Conservation (phyloP, 2,329 filamentous ascomycete genomes). For the Xylaria sp. region DNA sequence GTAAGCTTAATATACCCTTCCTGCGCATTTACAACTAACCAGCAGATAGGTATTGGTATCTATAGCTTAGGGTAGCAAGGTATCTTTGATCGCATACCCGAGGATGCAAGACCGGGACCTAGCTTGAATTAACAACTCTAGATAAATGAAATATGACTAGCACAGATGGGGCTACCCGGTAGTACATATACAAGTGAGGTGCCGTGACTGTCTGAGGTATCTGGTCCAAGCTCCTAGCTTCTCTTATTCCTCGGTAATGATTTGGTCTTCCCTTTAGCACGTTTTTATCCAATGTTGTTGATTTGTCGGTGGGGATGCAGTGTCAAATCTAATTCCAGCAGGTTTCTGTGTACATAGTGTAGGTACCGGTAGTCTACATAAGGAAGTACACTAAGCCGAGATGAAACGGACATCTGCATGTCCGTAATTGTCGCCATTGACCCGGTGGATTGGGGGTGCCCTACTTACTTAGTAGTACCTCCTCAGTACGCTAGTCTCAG, state of each 20-base stretch:
- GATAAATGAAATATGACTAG: too few species aligned
- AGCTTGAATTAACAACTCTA: neutral
- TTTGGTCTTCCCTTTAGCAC: neutral
- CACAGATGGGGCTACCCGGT: too few species aligned
- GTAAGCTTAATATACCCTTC: too few species aligned
- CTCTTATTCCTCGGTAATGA: neutral
- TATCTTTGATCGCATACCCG: neutral
- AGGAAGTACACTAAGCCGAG: conserved; percentile 24
- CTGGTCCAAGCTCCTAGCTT: conserved; percentile 4
- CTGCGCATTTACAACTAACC: too few species aligned
- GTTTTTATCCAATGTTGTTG: conserved; percentile 3
- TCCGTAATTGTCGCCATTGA: conserved; percentile 6
- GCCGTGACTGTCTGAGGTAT: neutral
- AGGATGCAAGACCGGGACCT: neutral
- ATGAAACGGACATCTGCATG: conserved; percentile 19
- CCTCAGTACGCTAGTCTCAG: neutral
- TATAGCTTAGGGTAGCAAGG: too few species aligned
- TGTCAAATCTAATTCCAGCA: too few species aligned
- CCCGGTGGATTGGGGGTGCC: conserved; percentile 6
- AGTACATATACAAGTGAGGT: too few species aligned
- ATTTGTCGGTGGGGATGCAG: neutral
- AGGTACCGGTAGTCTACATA: neutral
- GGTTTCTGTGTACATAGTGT: too few species aligned
- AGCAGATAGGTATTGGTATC: too few species aligned
- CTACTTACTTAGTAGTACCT: too few species aligned